Evolutionary conservation across 257 asterid species (phyloP), one percentile per base, ranked within the genome.

Genomic region (Nicotiana tomentosiformis): DNA sequence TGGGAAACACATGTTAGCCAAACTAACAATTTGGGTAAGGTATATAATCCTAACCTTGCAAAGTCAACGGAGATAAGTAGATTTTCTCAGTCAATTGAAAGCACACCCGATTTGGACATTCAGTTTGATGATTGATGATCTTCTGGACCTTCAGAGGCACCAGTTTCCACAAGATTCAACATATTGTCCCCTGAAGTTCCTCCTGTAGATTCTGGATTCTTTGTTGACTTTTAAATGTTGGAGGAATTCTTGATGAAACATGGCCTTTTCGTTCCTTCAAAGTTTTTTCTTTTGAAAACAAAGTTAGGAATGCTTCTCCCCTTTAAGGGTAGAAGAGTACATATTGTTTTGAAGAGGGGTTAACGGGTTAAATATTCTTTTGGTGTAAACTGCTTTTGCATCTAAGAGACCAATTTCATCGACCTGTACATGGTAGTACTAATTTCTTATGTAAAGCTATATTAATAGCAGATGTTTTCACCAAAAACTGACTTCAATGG

Each of bases 101-200:
- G 82, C 85, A 61, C 62, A 66, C 68, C 60, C 57, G 26, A 84
- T 1, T 53, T 84, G 37, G 89, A 86, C 82, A 84, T 86, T 33
- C 72, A 46, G 32, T 86, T 87, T 55, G 91, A 83, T 51, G 43
- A 78, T 79, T 92, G 93, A 92, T 67, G 82, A 57, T 87, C 53
- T 78, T 84, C 89, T 76, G 67, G 80, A 64, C 88, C 91, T 53
- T 68, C 67, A 58, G 83, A 72, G 8, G 37, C 58, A 12, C 61
- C 60, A 43, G 35, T 46, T 70, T 70, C 39, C 10, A 72, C 56
- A 64, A 89, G 70, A 76, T 78, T 89, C 88, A 85, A 85, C 81
- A 84, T 61, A 10, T 82, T 23, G 26, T 86, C 94, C 29, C 89
- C 92, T 39, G 92, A 90, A 77, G 65, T 90, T 86, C 79, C 88